Conservation (phyloP, 495 filamentous ascomycete species). For the Lophiostoma macrostomum region DNA sequence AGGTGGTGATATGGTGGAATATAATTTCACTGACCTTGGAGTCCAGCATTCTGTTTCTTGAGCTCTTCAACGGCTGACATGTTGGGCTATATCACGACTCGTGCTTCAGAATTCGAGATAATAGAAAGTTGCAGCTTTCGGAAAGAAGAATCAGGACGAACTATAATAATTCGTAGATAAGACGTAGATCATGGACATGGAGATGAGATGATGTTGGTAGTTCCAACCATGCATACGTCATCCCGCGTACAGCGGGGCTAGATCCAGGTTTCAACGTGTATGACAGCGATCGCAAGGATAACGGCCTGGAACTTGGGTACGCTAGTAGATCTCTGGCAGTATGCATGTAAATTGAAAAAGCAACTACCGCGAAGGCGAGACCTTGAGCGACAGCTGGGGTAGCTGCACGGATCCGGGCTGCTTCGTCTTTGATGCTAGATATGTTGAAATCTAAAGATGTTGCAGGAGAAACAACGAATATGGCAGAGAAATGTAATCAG, state of each 20-base stretch:
- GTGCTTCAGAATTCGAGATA: background rate
- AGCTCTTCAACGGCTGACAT: slow-evolving; percentile 30
- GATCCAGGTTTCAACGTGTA: background rate
- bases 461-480: too few relatives aligned
- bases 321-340: too few relatives aligned
- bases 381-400: too few relatives aligned
- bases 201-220: background rate
- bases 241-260: background rate
- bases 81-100: too few relatives aligned
- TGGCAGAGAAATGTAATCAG: too few relatives aligned
- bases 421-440: too few relatives aligned
- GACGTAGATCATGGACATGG: slow-evolving; percentile 9
- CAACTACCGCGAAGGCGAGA: too few relatives aligned
- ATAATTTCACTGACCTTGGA: slow-evolving; percentile 19
- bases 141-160: background rate
- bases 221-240: slow-evolving; percentile 9
- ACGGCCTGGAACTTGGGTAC: background rate
- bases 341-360: too few relatives aligned
- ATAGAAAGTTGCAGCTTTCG: background rate
- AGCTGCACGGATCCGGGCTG: too few relatives aligned
- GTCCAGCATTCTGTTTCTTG: slow-evolving; percentile 31
- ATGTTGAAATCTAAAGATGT: too few relatives aligned
- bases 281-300: background rate
- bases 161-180: background rate
- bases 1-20: background rate